phyloP scores from a whole-genome alignment of 805 yeast species.

The Saccharomycopsis amapae region DNA sequence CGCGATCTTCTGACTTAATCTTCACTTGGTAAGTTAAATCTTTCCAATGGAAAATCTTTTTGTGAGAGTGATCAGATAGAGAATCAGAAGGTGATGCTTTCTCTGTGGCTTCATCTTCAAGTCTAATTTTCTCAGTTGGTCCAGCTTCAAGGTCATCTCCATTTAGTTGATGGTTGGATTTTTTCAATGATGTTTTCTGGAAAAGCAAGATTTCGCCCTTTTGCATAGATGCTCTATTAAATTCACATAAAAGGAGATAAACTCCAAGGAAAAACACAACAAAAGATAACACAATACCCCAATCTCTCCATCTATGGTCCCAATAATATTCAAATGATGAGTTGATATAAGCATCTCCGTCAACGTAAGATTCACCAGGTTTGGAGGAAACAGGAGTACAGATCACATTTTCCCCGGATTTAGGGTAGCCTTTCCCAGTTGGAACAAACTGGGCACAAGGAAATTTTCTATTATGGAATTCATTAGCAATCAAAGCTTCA shows the following conservation, averaged over 20 bases:
- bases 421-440: slow-evolving; percentile 35
- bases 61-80: slow-evolving; percentile 12
- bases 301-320: slow-evolving; percentile 53
- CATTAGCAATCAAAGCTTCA: slow-evolving; percentile 40
- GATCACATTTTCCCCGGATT: slow-evolving; percentile 27
- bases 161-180: slow-evolving; percentile 26
- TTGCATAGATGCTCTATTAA: slow-evolving; percentile 45
- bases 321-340: slow-evolving; percentile 36
- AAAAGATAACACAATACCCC: slow-evolving; percentile 52
- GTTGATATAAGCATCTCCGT: slow-evolving; percentile 40
- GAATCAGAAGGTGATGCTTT: neutral
- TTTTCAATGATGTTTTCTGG: slow-evolving; percentile 35
- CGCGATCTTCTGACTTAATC: slow-evolving; percentile 50
- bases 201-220: slow-evolving; percentile 58
- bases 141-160: slow-evolving; percentile 24
- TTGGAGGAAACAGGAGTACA: slow-evolving; percentile 47
- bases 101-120: neutral
- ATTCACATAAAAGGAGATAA: slow-evolving; percentile 45
- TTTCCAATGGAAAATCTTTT: slow-evolving; percentile 65
- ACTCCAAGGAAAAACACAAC: slow-evolving; percentile 42
- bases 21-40: slow-evolving; percentile 60
- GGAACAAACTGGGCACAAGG: slow-evolving; percentile 36
- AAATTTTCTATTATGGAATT: slow-evolving; percentile 33
- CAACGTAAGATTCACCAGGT: slow-evolving; percentile 39
- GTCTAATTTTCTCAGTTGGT: slow-evolving; percentile 21